Base-by-base conservation (phyloP, 2,329 filamentous ascomycete species). In the Bimuria novae-zelandiae region DNA sequence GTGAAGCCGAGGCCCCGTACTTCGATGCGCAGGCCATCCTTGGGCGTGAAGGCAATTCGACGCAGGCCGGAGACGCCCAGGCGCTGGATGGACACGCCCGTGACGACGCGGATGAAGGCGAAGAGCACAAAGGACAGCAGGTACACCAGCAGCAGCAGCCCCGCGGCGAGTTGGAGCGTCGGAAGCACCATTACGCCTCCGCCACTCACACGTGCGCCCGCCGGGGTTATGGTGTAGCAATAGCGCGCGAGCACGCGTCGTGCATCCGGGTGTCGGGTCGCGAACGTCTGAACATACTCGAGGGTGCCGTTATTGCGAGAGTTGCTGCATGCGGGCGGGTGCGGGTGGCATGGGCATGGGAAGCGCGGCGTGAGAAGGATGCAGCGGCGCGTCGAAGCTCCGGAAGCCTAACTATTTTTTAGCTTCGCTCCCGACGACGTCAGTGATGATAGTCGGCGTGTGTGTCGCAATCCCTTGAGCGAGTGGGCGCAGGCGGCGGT, bases 61-160 rank as follows among this genome's bases (percentile, higher is more conserved):
- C 93, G 88, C 62, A 99, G 81, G 30, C 94, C 96, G 62, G 95
- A 87, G 73, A 95, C 96, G 58, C 94, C 94, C 63, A 99, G 84
- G 63, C 94, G 87, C 76, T 99, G 95, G 61, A 99, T 96, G 5
- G 94, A 99, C 52, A 99, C 81, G 56, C 94, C 94, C 30, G 93
- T 97, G 56, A 93, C 81, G 64, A 97, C 92, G 62, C 94, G 91
- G 59, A 99, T 78, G 64, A 97, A 84, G 67, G 94, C 94, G 74
- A 99, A 96, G 54, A 97, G 75, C 55, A 99, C 87, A 71, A 99
- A 99, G 57, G 93, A 92, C 57, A 86, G 89, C 39, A 99, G 84
- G 78, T 97, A 99, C 57, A 90, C 79, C 60, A 97, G 83, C 65
- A 97, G 86, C 71, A 92, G 68, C 64, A 96, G 81, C 72, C 93